Evolutionary conservation across 495 filamentous ascomycete species (phyloP).

Genomic region (Amphirosellinia nigrospora): DNA sequence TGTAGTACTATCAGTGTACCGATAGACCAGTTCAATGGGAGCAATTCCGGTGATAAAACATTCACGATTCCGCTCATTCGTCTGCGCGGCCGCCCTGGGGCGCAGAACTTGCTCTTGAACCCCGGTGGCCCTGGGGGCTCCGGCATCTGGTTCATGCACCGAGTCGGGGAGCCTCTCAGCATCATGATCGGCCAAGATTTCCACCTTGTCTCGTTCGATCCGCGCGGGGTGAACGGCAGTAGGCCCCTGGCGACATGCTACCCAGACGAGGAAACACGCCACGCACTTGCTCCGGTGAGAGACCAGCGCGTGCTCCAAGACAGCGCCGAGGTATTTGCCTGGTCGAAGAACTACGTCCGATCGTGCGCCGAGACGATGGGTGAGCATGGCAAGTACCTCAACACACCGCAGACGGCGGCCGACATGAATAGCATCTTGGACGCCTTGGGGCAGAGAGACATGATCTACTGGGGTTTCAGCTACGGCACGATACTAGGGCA

Average conservation of each 20-base stretch:
- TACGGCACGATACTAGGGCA: conserved; percentile 68
- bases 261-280: conserved; percentile 36
- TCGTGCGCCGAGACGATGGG: conserved; percentile 52
- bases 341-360: conserved; percentile 43
- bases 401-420: conserved; percentile 56
- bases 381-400: conserved; percentile 47
- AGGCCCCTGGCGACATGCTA: conserved; percentile 48
- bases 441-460: conserved; percentile 45
- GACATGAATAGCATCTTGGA: conserved; percentile 59
- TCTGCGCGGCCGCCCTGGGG: conserved; percentile 45
- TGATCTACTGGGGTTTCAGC: conserved; percentile 69
- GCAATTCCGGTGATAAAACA: conserved; percentile 36
- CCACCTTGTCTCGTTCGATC: conserved; percentile 54
- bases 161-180: conserved; percentile 40
- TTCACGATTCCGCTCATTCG: conserved; percentile 54
- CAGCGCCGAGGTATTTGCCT: conserved; percentile 49
- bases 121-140: conserved; percentile 54
- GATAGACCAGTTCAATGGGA: conserved; percentile 51
- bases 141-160: conserved; percentile 45
- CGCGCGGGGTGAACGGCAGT: conserved; percentile 52
- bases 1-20: conserved; percentile 44
- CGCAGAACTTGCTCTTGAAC: conserved; percentile 52
- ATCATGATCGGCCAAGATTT: conserved; percentile 50
- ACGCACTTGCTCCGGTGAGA: conserved; percentile 35
- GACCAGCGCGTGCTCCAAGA: conserved; percentile 37